Percentiles rank a stretch among this genome's conserved stretches.
Evolutionary conservation across 768 basidiomycete genomes (phyloP).

Genomic region (Leccinum rimulosum): DNA sequence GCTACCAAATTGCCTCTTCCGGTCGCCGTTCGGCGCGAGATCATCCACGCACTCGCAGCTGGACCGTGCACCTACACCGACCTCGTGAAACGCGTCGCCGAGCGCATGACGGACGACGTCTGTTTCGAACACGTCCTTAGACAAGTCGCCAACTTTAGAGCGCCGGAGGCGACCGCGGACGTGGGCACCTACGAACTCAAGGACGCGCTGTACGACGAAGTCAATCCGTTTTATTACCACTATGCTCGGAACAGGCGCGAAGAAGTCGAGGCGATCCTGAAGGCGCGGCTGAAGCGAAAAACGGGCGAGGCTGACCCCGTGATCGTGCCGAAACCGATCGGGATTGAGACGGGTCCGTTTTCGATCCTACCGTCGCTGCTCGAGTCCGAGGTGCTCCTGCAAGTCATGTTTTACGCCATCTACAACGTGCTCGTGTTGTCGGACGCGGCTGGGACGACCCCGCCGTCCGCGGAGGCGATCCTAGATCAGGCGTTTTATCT

Average conservation of each 20-base stretch:
- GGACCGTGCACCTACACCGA: slow-evolving; percentile 89
- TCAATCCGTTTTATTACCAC: slow-evolving; percentile 95
- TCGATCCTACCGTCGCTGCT: slow-evolving; percentile 58
- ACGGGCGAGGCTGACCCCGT: slow-evolving; percentile 63
- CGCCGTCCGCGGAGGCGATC: slow-evolving; percentile 83
- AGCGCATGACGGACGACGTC: slow-evolving; percentile 81
- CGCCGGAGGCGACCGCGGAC: slow-evolving; percentile 77
- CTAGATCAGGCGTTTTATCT: slow-evolving; percentile 88
- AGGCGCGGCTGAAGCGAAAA: slow-evolving; percentile 63
- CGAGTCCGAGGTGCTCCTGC: slow-evolving; percentile 68
- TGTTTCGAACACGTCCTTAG: slow-evolving; percentile 76
- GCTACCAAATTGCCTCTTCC: slow-evolving; percentile 66
- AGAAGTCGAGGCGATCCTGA: slow-evolving; percentile 79
- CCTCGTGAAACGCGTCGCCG: slow-evolving; percentile 86
- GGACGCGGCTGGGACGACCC: slow-evolving; percentile 54
- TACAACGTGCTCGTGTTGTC: slow-evolving; percentile 71
- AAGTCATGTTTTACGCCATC: slow-evolving; percentile 81
- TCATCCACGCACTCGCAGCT: slow-evolving; percentile 87
- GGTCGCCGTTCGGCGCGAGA: slow-evolving; percentile 71
- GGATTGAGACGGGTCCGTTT: slow-evolving; percentile 69
- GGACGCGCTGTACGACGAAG: slow-evolving; percentile 77
- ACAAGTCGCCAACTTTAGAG: slow-evolving; percentile 78
- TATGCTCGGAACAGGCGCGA: slow-evolving; percentile 93
- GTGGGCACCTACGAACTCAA: slow-evolving; percentile 87
- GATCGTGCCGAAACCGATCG: slow-evolving; percentile 69